Conservation (phyloP, 441 rosid species). For the Mallotus repandus region DNA sequence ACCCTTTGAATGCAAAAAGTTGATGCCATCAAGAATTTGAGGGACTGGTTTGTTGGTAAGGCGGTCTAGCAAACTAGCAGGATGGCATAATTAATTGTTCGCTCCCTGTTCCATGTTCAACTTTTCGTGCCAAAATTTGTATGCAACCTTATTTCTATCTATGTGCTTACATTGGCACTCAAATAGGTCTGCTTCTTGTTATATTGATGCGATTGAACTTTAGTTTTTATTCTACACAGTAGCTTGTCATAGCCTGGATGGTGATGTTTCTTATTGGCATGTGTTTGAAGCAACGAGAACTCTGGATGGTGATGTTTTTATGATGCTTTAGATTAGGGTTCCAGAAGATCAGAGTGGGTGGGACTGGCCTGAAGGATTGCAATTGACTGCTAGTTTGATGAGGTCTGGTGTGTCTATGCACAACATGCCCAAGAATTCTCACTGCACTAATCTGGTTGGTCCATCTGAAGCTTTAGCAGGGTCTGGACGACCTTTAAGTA, state of each 20-base stretch:
- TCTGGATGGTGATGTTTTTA: slow-evolving; percentile 72
- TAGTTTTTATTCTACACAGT: slow-evolving; percentile 15
- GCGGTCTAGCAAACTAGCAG: not conserved
- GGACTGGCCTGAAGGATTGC: slow-evolving; percentile 63
- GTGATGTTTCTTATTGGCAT: slow-evolving; percentile 53
- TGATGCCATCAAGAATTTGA: not conserved
- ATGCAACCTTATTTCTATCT: not conserved
- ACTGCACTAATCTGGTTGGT: slow-evolving; percentile 29
- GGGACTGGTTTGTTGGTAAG: not conserved
- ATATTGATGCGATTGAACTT: slow-evolving; percentile 19
- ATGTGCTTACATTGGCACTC: not conserved
- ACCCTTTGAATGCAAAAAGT: not conserved
- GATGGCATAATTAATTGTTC: slow-evolving; percentile 9
- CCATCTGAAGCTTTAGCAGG: slow-evolving; percentile 33
- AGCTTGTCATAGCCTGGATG: slow-evolving; percentile 31
- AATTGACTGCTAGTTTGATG: slow-evolving; percentile 46
- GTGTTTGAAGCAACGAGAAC: slow-evolving; percentile 65
- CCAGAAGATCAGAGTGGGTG: slow-evolving; percentile 61
- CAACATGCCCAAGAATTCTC: slow-evolving; percentile 30
- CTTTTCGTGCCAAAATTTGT: not conserved
- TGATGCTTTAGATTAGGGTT: slow-evolving; percentile 72
- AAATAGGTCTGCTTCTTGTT: slow-evolving; percentile 16
- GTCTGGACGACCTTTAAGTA: slow-evolving; percentile 27
- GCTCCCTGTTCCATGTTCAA: not conserved
- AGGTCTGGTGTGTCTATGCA: slow-evolving; percentile 35